phyloP scores from a whole-genome alignment of 805 yeast genomes.

The Hanseniaspora lindneri region DNA sequence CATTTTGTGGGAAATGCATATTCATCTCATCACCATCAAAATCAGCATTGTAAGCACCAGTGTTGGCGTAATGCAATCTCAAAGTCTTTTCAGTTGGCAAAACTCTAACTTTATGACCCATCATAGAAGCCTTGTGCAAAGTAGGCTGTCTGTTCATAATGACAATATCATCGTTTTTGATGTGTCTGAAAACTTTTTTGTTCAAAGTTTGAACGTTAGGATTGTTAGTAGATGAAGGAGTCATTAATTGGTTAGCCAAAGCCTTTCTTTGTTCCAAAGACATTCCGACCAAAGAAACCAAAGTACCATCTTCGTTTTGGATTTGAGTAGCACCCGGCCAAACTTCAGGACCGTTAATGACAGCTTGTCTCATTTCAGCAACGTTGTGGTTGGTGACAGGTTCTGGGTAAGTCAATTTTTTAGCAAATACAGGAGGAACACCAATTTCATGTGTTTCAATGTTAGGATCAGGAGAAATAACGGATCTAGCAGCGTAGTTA shows the following conservation, averaged over 20 bases:
- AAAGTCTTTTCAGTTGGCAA: conserved; percentile 95
- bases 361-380: conserved; percentile 83
- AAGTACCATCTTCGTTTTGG: conserved; percentile 87
- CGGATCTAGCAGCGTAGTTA: conserved; percentile 97
- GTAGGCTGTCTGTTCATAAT: conserved; percentile 99
- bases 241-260: conserved; percentile 81
- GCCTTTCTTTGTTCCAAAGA: conserved; percentile 88
- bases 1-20: conserved; percentile 98
- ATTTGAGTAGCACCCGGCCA: conserved; percentile 99
- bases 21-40: conserved; percentile 99
- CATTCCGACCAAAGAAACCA: conserved; percentile 77
- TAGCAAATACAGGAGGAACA: conserved; percentile 97
- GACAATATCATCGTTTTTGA: conserved; percentile 88
- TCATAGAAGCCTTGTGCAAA: conserved; percentile 97
- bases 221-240: conserved; percentile 45
- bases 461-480: conserved; percentile 97
- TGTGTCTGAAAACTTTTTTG: conserved; percentile 90
- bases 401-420: conserved; percentile 90
- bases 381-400: conserved; percentile 91
- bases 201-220: conserved; percentile 53
- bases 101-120: conserved; percentile 97
- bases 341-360: conserved; percentile 89
- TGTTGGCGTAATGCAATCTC: conserved; percentile 94
- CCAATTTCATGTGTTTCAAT: conserved; percentile 97
- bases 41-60: conserved; percentile 98